Evolutionary conservation across 1,284 basidiomycete genomes (phyloP), one percentile per base, ranked within the genome.

Genomic region (Coniferiporia weirii): DNA sequence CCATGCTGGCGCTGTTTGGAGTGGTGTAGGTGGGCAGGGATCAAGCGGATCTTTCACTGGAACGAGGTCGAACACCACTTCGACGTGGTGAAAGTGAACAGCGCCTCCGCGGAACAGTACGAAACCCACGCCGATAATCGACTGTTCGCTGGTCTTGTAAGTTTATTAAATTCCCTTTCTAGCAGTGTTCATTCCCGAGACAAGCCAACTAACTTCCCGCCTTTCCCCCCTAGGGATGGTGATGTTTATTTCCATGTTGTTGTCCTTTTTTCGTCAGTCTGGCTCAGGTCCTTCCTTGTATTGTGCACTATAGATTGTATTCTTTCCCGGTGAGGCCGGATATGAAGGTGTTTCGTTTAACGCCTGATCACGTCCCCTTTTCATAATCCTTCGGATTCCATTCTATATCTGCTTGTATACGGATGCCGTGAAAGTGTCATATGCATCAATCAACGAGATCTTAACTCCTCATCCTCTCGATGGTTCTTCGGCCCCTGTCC

Each of bases 1-100:
- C 81, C 80, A 22, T 82, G 80, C 65, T 79, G 79, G 76, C 69
- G 80, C 48, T 82, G 82, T 60, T 62, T 82, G 32, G 75, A 80
- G 59, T 82, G 79, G 79, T 82, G 79, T 66, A 68, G 71, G 43
- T 83, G 82, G 81, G 80, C 81, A 19, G 81, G 81, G 0, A 76
- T 84, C 61, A 81, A 77, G 70, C 74, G 79, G 40, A 75, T 83
- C 45, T 83, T 81, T 65, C 77, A 82, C 64, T 83, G 79, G 79
- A 75, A 80, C 63, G 70, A 68, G 10, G 69, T 67, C 19, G 69
- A 70, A 61, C 71, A 72, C 52, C 70, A 68, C 61, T 84, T 83
- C 64, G 72, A 79, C 51, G 75, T 79, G 60, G 73, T 84, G 61
- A 83, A 80, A 71, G 78, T 82, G 51, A 77, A 79, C 61, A 73